Base-by-base conservation (phyloP, 2,329 filamentous ascomycete species). In the Diaporthe citrichinensis region DNA sequence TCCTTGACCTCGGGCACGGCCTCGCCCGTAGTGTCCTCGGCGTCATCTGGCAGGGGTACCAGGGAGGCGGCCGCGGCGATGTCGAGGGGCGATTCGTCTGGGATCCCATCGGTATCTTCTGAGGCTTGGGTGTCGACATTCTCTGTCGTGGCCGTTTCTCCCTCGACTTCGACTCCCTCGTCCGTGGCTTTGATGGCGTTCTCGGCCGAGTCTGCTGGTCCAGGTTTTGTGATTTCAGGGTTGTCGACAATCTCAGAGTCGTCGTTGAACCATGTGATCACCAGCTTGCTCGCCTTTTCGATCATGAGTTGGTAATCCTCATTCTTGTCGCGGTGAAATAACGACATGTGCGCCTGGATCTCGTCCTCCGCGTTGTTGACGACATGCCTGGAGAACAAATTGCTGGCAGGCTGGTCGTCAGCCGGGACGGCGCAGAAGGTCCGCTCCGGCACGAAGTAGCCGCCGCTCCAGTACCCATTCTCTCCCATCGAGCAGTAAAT, bases 401-500 rank as follows among this genome's bases (percentile, higher is more conserved):
- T 73, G 61, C 82, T 81, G 0, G 85, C 85, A 12, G 80, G 77
- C 69, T 89, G 85, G 5, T 87, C 87, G 31, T 87, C 86, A 23
- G 92, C 34, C 0, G 82, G 82, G 0, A 96, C 84, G 5, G 94
- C 93, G 81, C 94, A 96, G 80, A 98, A 98, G 0, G 95, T 98
- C 55, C 95, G 87, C 79, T 95, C 91, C 0, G 89, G 89, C 0
- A 91, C 88, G 81, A 87, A 92, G 84, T 86, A 91, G 0, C 89
- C 89, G 3, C 89, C 89, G 39, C 86, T 88, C 89, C 89, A 91
- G 80, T 90, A 88, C 2, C 93, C 92, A 74, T 94, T 93, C 80
- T 92, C 90, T 0, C 94, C 94, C 9, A 98, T 88, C 0, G 91
- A 93, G 1, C 91, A 94, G 83, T 96, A 97, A 75, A 96, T 91